Evolutionary conservation across 2,329 filamentous ascomycete species (phyloP).

Genomic region (Pleoardoris graminearum): DNA sequence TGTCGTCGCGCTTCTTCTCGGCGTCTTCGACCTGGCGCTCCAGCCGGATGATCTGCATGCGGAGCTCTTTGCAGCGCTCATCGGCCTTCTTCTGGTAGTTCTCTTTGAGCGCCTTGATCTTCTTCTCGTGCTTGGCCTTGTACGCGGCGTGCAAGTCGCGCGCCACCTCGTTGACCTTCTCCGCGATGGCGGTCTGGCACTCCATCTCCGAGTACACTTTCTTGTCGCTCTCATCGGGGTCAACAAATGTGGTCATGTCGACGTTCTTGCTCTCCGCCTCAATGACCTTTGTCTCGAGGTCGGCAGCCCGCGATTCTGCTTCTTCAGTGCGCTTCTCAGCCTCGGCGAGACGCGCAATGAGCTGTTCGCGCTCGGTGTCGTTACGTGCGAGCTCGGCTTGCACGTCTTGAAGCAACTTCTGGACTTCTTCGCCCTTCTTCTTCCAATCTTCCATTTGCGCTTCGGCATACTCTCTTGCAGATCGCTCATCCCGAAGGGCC

Average conservation of each 20-base stretch:
- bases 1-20: conserved; percentile 65
- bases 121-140: conserved; percentile 96
- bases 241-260: conserved; percentile 63
- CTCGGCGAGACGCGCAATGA: conserved; percentile 73
- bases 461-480: conserved; percentile 69
- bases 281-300: conserved; percentile 58
- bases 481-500: conserved; percentile 75
- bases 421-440: conserved; percentile 81
- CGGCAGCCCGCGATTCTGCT: conserved; percentile 74
- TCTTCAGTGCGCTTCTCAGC: conserved; percentile 75
- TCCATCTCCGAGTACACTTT: conserved; percentile 48
- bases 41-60: conserved; percentile 70
- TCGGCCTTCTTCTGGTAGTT: conserved; percentile 85
- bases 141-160: conserved; percentile 90
- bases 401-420: conserved; percentile 75
- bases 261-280: conserved; percentile 70
- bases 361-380: conserved; percentile 79
- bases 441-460: conserved; percentile 83
- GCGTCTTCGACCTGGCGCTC: conserved; percentile 75
- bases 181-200: conserved; percentile 73
- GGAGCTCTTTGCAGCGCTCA: conserved; percentile 80
- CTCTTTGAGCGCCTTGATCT: conserved; percentile 84
- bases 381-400: conserved; percentile 78
- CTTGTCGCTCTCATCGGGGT: conserved; percentile 41
- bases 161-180: conserved; percentile 74